Conservation (phyloP, 2,329 filamentous ascomycete species). For the Epichloe gansuensis region DNA sequence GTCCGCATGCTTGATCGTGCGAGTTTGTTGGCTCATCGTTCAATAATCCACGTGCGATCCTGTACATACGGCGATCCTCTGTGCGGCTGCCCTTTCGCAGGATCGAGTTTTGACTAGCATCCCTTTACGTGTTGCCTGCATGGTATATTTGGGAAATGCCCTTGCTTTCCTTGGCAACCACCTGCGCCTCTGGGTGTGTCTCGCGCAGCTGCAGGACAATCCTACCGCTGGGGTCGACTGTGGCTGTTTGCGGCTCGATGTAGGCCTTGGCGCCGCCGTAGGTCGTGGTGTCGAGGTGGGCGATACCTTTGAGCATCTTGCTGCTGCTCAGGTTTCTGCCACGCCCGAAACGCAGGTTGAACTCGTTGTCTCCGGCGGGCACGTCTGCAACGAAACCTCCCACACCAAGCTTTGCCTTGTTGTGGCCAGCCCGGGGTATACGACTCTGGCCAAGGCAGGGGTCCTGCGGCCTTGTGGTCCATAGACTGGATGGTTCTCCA, state of each 20-base stretch:
- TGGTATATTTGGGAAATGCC: conserved; percentile 24
- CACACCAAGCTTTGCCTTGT: conserved; percentile 36
- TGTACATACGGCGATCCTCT: conserved; percentile 12
- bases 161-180: conserved; percentile 35
- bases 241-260: conserved; percentile 31
- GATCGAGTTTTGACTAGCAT: conserved; percentile 5
- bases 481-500: conserved; percentile 49
- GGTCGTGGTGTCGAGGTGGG: conserved; percentile 32
- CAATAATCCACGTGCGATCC: conserved; percentile 19
- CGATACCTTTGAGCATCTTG: conserved; percentile 22
- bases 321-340: conserved; percentile 12
- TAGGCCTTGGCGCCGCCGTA: conserved; percentile 44
- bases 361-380: conserved; percentile 29
- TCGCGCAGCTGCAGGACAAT: conserved; percentile 33
- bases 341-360: conserved; percentile 20
- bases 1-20: neutral
- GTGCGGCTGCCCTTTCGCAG: conserved; percentile 1
- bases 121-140: conserved; percentile 11
- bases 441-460: conserved; percentile 38
- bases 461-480: conserved; percentile 41
- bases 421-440: conserved; percentile 26
- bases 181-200: conserved; percentile 23
- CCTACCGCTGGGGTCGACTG: conserved; percentile 37
- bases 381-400: conserved; percentile 40
- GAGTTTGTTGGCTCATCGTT: conserved; percentile 4